Percentiles rank a stretch among this genome's conserved stretches.
phyloP scores from a whole-genome alignment of 176 grass and related monocot species.

The Zoysia pacifica region DNA sequence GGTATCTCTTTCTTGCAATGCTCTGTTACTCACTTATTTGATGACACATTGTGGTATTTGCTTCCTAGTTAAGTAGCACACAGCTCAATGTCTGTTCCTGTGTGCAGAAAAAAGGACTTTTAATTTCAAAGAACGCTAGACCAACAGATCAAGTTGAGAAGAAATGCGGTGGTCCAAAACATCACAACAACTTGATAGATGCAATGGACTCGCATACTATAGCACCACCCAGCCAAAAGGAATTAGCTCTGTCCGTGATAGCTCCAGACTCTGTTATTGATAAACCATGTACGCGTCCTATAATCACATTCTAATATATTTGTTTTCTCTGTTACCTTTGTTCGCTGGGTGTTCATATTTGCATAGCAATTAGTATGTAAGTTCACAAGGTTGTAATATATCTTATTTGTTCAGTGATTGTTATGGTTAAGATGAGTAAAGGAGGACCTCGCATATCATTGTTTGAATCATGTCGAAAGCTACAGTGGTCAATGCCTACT shows the following conservation, averaged over 20 bases:
- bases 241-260: constrained; percentile 11
- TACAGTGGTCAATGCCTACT: constrained; percentile 76
- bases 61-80: constrained; percentile 15
- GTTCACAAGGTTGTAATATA: constrained; percentile 15
- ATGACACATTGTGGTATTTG: background rate
- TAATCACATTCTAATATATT: constrained; percentile 20
- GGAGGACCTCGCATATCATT: constrained; percentile 75
- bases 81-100: constrained; percentile 35
- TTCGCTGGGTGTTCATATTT: constrained; percentile 7
- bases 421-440: constrained; percentile 72
- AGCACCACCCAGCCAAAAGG: constrained; percentile 29
- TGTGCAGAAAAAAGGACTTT: constrained; percentile 58
- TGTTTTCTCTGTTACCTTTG: constrained; percentile 8
- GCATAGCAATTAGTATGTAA: background rate
- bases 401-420: constrained; percentile 60
- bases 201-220: constrained; percentile 45
- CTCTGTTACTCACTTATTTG: constrained; percentile 26
- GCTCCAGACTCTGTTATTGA: constrained; percentile 27
- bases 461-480: constrained; percentile 70
- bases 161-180: constrained; percentile 24
- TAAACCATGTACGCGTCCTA: constrained; percentile 48
- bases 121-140: constrained; percentile 53
- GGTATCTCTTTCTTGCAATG: constrained; percentile 44
- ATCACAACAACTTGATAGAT: constrained; percentile 29
- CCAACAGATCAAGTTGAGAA: constrained; percentile 44